Evolutionary conservation across 2,329 filamentous ascomycete genomes (phyloP).

Genomic region (Metarhizium guizhouense): DNA sequence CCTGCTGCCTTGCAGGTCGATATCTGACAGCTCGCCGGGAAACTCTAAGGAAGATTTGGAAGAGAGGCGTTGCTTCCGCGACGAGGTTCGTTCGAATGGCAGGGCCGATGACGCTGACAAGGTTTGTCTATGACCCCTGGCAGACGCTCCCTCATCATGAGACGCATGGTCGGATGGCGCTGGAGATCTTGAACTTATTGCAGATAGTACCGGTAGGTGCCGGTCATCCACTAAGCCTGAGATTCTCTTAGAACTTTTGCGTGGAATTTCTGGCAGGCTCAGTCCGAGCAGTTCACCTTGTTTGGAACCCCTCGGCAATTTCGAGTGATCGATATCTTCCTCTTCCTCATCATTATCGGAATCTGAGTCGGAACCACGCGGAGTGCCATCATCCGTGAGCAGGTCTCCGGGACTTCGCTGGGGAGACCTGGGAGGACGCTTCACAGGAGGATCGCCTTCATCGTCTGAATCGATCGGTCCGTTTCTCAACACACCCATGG

Average conservation of each 20-base stretch:
- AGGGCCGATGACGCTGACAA: conserved; percentile 24
- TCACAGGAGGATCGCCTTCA: conserved; percentile 28
- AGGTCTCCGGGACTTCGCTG: conserved; percentile 25
- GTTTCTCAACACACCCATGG: conserved; percentile 49
- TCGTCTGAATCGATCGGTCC: conserved; percentile 59
- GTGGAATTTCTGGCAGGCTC: conserved; percentile 51
- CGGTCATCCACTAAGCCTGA: conserved; percentile 30
- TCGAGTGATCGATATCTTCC: conserved; percentile 21
- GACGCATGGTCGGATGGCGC: conserved; percentile 10
- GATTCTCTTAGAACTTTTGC: conserved; percentile 62
- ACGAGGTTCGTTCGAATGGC: conserved; percentile 49
- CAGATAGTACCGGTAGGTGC: conserved; percentile 8
- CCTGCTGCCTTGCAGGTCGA: conserved; percentile 24
- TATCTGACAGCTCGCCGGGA: conserved; percentile 35
- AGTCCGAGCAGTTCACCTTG: conserved; percentile 7
- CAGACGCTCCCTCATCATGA: conserved; percentile 2
- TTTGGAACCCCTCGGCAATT: conserved; percentile 2
- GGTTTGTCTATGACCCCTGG: conserved; percentile 2
- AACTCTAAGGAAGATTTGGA: conserved; percentile 40
- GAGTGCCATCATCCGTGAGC: conserved; percentile 37
- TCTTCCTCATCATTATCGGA: conserved; percentile 29
- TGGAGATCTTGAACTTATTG: conserved; percentile 6
- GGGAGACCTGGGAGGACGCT: conserved; percentile 15
- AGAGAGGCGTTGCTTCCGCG: conserved; percentile 38
- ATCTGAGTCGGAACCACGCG: conserved; percentile 29